phyloP scores from a whole-genome alignment of 164 flowering plant species.

The Magnolia kwangsiensis region DNA sequence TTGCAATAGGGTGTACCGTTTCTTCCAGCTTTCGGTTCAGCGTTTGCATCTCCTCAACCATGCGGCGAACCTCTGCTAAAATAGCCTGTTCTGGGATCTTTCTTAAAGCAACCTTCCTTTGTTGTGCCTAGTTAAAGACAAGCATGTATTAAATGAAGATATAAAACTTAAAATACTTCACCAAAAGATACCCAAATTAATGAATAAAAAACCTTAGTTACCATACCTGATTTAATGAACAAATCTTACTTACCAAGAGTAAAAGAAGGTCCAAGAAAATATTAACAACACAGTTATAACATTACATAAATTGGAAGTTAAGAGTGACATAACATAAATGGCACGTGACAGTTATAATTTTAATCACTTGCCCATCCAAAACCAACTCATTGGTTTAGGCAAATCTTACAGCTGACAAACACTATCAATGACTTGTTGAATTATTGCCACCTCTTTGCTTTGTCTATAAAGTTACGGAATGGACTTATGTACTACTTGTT shows the following conservation, averaged over 20 bases:
- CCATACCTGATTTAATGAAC: background rate
- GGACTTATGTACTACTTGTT: background rate
- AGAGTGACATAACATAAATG: background rate
- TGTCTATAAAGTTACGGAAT: background rate
- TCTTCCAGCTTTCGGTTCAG: slow-evolving; percentile 66
- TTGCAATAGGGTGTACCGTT: slow-evolving; percentile 44
- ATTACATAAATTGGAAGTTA: background rate
- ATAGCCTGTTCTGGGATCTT: slow-evolving; percentile 72
- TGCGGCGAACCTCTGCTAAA: slow-evolving; percentile 72
- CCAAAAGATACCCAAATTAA: background rate
- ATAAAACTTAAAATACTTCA: background rate
- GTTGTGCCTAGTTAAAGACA: slow-evolving; percentile 47
- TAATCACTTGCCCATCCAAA: no score
- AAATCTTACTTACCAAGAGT: background rate
- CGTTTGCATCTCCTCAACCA: slow-evolving; percentile 89
- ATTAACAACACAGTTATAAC: background rate
- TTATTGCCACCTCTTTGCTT: background rate
- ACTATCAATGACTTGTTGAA: background rate
- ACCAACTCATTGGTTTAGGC: background rate
- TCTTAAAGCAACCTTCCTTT: slow-evolving; percentile 55
- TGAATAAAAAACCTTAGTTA: no score
- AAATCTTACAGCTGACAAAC: background rate
- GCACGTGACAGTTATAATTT: no score
- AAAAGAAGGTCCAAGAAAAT: background rate
- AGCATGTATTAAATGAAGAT: background rate